phyloP scores from a whole-genome alignment of 2,329 filamentous ascomycete genomes.

The Sporothrix phasma region DNA sequence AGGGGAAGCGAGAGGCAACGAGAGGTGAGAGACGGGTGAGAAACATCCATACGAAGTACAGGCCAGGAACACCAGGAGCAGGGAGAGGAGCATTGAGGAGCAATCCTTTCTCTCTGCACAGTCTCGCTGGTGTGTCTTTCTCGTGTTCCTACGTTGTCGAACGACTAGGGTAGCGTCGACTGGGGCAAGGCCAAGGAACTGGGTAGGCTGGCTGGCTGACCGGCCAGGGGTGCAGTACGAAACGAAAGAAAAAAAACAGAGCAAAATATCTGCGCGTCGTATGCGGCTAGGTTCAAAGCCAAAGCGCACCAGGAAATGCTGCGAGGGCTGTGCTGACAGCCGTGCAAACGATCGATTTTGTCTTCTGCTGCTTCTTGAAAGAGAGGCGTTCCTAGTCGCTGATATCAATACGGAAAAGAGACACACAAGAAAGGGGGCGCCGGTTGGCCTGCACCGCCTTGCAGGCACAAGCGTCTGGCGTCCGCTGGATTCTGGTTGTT shows the following conservation, averaged over 20 bases:
- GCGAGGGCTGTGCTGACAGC: not conserved
- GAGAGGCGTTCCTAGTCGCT: not conserved
- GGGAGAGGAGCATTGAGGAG: not conserved
- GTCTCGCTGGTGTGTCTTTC: constrained; percentile 18
- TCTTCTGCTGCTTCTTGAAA: not conserved
- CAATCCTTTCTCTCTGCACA: constrained; percentile 1
- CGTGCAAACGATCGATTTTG: not conserved
- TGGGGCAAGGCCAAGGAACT: not conserved
- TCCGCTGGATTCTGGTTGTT: not conserved
- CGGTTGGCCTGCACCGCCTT: not conserved
- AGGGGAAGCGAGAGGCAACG: constrained; percentile 14
- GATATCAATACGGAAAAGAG: constrained; percentile 2
- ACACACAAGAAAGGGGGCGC: not conserved
- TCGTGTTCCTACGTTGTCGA: constrained; percentile 28
- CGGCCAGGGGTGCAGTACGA: not conserved
- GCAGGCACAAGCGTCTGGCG: not conserved
- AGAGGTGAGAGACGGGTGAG: not conserved
- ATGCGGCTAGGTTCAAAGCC: not conserved
- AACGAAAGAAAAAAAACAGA: not conserved
- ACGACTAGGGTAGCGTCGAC: constrained; percentile 24
- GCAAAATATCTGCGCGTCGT: not conserved
- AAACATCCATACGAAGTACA: not conserved
- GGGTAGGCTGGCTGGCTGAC: not conserved
- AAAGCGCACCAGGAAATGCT: not conserved
- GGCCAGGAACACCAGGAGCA: constrained; percentile 6